Conservation (phyloP, 805 yeast species). For the Myxozyma monticola region DNA sequence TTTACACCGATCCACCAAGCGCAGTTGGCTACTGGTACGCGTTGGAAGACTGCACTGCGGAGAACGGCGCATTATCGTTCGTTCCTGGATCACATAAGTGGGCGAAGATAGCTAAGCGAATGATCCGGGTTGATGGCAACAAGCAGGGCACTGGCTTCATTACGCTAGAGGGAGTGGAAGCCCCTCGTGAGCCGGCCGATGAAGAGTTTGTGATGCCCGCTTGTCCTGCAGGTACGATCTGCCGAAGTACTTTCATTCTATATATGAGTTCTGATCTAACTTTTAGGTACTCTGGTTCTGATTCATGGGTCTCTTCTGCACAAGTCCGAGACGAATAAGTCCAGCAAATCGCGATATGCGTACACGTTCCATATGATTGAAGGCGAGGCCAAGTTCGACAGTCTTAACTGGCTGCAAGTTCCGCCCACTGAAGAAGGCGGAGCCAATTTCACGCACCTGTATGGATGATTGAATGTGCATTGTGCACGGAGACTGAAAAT, state of each 20-base stretch:
- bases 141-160: conserved; percentile 60
- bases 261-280: neutral
- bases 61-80: conserved; percentile 69
- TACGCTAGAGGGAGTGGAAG: conserved; percentile 37
- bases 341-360: conserved; percentile 63
- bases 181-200: conserved; percentile 34
- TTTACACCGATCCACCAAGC: conserved; percentile 67
- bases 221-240: conserved; percentile 61
- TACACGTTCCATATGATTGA: conserved; percentile 81
- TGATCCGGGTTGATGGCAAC: conserved; percentile 54
- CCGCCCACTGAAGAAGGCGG: conserved; percentile 63
- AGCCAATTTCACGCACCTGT: conserved; percentile 55
- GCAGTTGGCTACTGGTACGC: conserved; percentile 85
- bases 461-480: conserved; percentile 1
- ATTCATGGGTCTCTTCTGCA: conserved; percentile 73
- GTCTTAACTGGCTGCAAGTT: conserved; percentile 72
- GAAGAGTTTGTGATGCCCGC: conserved; percentile 53
- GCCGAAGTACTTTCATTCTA: neutral
- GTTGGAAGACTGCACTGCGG: conserved; percentile 64
- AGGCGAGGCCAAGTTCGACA: conserved; percentile 61
- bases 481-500: neutral
- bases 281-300: conserved; percentile 58
- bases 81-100: conserved; percentile 70
- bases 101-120: conserved; percentile 58
- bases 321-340: conserved; percentile 61